Conservation (phyloP, 129 eudicot genomes). For the Heracleum sosnowskyi region DNA sequence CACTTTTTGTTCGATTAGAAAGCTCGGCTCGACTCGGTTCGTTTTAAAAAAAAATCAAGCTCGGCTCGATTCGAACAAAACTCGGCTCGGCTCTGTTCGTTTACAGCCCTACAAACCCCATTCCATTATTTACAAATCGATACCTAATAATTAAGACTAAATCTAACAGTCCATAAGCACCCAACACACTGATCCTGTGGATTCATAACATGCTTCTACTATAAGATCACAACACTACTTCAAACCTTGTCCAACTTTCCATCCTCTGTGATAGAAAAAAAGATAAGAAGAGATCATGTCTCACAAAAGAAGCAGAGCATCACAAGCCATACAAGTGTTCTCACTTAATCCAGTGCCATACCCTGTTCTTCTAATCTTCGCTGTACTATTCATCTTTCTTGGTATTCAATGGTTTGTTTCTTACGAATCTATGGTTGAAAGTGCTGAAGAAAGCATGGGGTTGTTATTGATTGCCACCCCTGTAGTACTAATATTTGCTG, state of each 20-base stretch:
- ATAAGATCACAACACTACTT: too few relatives aligned
- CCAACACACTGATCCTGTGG: too few relatives aligned
- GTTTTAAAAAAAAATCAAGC: too few relatives aligned
- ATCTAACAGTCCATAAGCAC: too few relatives aligned
- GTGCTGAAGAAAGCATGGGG: conserved; percentile 53
- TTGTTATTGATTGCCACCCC: conserved; percentile 66
- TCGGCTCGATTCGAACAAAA: too few relatives aligned
- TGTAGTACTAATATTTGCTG: conserved; percentile 52
- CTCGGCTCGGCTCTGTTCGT: too few relatives aligned
- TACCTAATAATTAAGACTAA: too few relatives aligned
- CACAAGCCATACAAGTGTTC: conserved; percentile 40
- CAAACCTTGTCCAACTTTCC: too few relatives aligned
- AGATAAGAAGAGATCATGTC: conserved; percentile 19
- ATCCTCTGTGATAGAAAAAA: conserved; percentile 3
- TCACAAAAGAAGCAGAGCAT: conserved; percentile 37
- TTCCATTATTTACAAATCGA: neutral
- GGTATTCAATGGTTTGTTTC: conserved; percentile 63
- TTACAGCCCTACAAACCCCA: too few relatives aligned
- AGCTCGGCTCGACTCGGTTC: too few relatives aligned
- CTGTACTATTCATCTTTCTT: conserved; percentile 40
- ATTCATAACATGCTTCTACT: too few relatives aligned
- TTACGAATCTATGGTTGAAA: conserved; percentile 62
- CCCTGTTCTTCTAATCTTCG: conserved; percentile 62
- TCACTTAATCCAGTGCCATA: conserved; percentile 72
- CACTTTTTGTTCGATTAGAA: too few relatives aligned